These are phyloP conservation scores for Themeda triandra DNA, from an alignment of 176 grass and related monocot genomes.

Conservation along the genomic window DNA sequence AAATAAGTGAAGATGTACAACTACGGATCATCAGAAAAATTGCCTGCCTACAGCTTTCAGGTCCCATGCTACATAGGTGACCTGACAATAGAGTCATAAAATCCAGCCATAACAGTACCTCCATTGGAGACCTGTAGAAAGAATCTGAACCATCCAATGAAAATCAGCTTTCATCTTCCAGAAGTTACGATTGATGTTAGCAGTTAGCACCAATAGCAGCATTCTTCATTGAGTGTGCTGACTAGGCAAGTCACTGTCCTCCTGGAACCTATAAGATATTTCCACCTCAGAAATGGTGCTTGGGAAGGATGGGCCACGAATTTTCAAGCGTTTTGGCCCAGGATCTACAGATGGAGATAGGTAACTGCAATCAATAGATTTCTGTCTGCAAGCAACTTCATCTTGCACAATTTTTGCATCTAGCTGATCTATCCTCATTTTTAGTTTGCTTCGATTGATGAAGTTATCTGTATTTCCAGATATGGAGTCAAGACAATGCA, in stretches of 20 bases:
- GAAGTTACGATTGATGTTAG: constrained; percentile 57
- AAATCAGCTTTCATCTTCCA: constrained; percentile 34
- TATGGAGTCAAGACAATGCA: constrained; percentile 28
- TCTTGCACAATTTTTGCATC: constrained; percentile 20
- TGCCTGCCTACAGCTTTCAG: constrained; percentile 38
- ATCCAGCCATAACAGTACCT: constrained; percentile 41
- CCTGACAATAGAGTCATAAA: constrained; percentile 28
- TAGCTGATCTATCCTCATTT: constrained; percentile 35
- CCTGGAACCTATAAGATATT: constrained; percentile 45
- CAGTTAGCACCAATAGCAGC: constrained; percentile 47
- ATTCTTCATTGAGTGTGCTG: constrained; percentile 25
- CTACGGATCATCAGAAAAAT: constrained; percentile 34
- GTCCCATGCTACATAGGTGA: constrained; percentile 12
- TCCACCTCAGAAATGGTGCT: constrained; percentile 28
- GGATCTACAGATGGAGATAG: constrained; percentile 39
- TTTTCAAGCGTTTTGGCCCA: constrained; percentile 59
- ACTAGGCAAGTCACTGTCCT: constrained; percentile 24
- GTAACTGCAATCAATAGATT: constrained; percentile 34
- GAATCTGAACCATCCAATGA: constrained; percentile 38
- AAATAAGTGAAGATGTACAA: constrained; percentile 44
- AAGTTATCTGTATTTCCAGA: constrained; percentile 36
- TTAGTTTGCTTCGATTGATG: constrained; percentile 33
- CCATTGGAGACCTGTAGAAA: constrained; percentile 45
- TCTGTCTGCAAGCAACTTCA: constrained; percentile 23
- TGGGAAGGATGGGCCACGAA: constrained; percentile 57